Conservation (phyloP, 1,139 yeast genomes). For the Lodderomyces jiufengensis region DNA sequence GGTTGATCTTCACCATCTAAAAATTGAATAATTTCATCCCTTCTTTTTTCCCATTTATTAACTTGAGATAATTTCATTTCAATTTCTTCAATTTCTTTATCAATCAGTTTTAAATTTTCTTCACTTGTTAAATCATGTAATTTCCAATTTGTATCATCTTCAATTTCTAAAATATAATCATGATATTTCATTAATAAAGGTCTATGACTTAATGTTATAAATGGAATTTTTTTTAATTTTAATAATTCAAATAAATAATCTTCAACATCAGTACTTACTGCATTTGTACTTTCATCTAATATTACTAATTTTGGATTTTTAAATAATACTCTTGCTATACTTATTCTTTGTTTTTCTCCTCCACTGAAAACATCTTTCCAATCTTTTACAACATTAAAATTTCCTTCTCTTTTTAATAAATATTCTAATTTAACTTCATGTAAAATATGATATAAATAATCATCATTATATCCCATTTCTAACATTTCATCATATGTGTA, state of each 20-base stretch:
- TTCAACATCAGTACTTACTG: constrained; percentile 89
- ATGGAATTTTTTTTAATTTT: constrained; percentile 66
- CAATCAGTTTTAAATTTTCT: constrained; percentile 58
- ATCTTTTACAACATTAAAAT: constrained; percentile 59
- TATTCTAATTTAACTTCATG: constrained; percentile 79
- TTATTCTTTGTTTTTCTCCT: constrained; percentile 90
- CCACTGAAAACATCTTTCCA: constrained; percentile 95
- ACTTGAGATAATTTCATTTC: constrained; percentile 53
- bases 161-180: constrained; percentile 66
- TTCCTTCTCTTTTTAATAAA: constrained; percentile 61
- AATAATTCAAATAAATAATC: constrained; percentile 80
- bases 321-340: constrained; percentile 83
- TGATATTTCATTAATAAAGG: constrained; percentile 85
- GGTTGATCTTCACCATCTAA: constrained; percentile 38
- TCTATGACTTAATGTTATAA: constrained; percentile 82
- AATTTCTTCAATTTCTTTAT: constrained; percentile 62
- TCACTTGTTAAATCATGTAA: constrained; percentile 53
- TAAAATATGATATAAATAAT: constrained; percentile 62
- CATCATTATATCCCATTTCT: constrained; percentile 68
- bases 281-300: constrained; percentile 90
- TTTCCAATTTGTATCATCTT: constrained; percentile 41
- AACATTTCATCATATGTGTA: constrained; percentile 75
- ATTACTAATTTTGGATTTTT: constrained; percentile 80
- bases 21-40: constrained; percentile 39
- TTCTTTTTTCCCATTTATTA: constrained; percentile 49